Conservation (phyloP, 257 asterid genomes). For the Jacaranda copaia region DNA sequence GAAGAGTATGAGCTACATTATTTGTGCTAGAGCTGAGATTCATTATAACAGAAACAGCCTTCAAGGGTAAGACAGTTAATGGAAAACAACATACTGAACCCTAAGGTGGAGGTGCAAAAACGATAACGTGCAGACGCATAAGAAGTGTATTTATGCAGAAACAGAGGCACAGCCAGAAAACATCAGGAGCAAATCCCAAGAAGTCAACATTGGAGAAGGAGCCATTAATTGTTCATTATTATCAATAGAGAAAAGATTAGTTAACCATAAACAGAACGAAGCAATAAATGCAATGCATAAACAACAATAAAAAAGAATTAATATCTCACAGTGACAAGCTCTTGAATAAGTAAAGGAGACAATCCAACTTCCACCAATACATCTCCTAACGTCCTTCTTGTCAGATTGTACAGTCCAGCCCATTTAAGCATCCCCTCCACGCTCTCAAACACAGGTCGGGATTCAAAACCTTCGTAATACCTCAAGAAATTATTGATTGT, state of each 20-base stretch:
- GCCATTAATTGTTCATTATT: not conserved
- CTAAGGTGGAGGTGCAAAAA: conserved; percentile 17
- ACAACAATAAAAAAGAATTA: conserved; percentile 18
- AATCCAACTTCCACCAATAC: conserved; percentile 63
- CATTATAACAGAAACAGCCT: not conserved
- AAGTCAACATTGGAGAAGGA: not conserved
- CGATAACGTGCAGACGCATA: not conserved
- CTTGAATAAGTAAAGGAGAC: conserved; percentile 72
- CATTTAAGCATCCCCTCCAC: conserved; percentile 94
- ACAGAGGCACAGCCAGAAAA: not conserved
- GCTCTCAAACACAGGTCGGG: conserved; percentile 78
- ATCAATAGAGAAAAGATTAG: not conserved
- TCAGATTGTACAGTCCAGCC: conserved; percentile 85
- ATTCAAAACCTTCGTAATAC: conserved; percentile 70
- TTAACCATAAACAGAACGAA: conserved; percentile 13
- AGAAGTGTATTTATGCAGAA: not conserved
- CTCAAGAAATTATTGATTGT: conserved; percentile 62
- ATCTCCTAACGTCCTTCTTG: conserved; percentile 62
- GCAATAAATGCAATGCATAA: not conserved
- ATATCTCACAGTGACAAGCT: conserved; percentile 82
- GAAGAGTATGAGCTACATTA: not conserved
- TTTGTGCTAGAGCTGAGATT: not conserved
- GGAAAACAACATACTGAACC: not conserved
- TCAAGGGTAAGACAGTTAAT: not conserved
- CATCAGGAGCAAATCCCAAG: conserved; percentile 5